Percentiles rank a stretch among this genome's conserved stretches.
phyloP scores from a whole-genome alignment of 257 asterid species.

The Capsicum rhomboideum region DNA sequence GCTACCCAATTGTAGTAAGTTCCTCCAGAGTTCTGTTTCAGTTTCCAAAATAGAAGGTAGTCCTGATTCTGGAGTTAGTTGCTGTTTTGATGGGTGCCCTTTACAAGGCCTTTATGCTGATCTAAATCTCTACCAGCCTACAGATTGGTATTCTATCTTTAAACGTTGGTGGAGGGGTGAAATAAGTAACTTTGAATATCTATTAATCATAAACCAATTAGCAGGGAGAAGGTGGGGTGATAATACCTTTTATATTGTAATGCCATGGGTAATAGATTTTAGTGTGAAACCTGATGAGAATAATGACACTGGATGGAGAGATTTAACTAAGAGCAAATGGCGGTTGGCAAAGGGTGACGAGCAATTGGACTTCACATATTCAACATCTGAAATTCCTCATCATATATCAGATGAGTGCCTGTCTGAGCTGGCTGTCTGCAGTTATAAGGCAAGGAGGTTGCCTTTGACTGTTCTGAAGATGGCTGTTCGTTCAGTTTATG shows the following conservation, averaged over 20 bases:
- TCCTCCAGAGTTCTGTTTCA: slow-evolving; percentile 26
- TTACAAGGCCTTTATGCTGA: slow-evolving; percentile 59
- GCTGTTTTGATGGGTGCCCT: slow-evolving; percentile 48
- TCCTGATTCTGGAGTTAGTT: slow-evolving; percentile 5
- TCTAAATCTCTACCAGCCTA: slow-evolving; percentile 40
- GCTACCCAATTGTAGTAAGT: slow-evolving; percentile 49
- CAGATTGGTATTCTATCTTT: slow-evolving; percentile 68
- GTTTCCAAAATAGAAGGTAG: slow-evolving; percentile 10
- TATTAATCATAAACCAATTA: slow-evolving; percentile 67
- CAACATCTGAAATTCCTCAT: slow-evolving; percentile 92
- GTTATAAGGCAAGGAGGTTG: slow-evolving; percentile 94
- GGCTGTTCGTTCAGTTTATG: slow-evolving; percentile 98
- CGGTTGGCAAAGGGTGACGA: slow-evolving; percentile 97
- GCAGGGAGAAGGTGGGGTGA: slow-evolving; percentile 99
- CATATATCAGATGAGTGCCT: slow-evolving; percentile 97
- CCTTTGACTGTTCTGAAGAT: slow-evolving; percentile 70
- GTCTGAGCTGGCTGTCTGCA: slow-evolving; percentile 98
- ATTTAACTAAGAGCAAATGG: slow-evolving; percentile 95
- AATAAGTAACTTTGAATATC: slow-evolving; percentile 85
- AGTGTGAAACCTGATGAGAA: slow-evolving; percentile 67
- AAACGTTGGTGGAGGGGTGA: slow-evolving; percentile 88
- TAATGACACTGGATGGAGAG: slow-evolving; percentile 77
- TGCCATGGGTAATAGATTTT: slow-evolving; percentile 97
- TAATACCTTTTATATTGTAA: slow-evolving; percentile 67
- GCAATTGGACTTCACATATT: slow-evolving; percentile 94